phyloP scores from a whole-genome alignment of 23 red algal species.

The Gracilaria domingensis region DNA sequence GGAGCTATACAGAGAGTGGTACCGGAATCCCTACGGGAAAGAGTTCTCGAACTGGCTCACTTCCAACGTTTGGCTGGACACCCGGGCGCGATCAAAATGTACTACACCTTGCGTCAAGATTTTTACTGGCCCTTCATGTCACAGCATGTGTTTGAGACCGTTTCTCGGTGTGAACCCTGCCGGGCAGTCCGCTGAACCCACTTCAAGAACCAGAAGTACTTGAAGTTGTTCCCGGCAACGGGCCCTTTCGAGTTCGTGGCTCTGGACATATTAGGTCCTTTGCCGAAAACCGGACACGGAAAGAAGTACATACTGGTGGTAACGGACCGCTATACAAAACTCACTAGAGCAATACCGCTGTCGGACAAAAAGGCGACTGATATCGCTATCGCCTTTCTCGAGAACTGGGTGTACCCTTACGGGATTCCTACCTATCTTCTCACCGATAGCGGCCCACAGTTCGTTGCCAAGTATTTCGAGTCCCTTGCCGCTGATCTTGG shows the following conservation, averaged over 20 bases:
- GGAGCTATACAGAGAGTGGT: not conserved
- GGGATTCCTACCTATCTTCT: not conserved
- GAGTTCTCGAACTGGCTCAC: constrained; percentile 20
- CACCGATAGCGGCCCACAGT: not conserved
- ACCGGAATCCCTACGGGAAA: not conserved
- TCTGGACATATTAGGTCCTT: constrained; percentile 48
- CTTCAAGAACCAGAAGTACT: not conserved
- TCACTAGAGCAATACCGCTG: constrained; percentile 9
- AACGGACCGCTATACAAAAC: constrained; percentile 11
- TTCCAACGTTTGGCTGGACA: constrained; percentile 4
- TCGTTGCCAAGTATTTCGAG: too few relatives aligned
- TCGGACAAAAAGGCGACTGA: not conserved
- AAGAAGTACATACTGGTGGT: constrained; percentile 46
- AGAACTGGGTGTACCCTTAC: constrained; percentile 15
- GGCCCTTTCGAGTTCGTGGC: constrained; percentile 22
- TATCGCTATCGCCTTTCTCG: not conserved
- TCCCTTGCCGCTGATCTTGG: too few relatives aligned
- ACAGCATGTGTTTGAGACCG: constrained; percentile 13
- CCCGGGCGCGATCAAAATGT: constrained; percentile 32
- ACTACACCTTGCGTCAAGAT: not conserved
- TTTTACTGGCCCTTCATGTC: constrained; percentile 39
- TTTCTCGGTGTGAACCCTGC: constrained; percentile 21
- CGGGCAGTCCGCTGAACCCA: not conserved
- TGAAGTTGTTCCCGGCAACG: constrained; percentile 42
- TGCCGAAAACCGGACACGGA: constrained; percentile 2